A percentile compares a stretch with the other conserved stretches of the same genome.
phyloP scores from a whole-genome alignment of 768 basidiomycete species.

The Coprinellus aureogranulatus region DNA sequence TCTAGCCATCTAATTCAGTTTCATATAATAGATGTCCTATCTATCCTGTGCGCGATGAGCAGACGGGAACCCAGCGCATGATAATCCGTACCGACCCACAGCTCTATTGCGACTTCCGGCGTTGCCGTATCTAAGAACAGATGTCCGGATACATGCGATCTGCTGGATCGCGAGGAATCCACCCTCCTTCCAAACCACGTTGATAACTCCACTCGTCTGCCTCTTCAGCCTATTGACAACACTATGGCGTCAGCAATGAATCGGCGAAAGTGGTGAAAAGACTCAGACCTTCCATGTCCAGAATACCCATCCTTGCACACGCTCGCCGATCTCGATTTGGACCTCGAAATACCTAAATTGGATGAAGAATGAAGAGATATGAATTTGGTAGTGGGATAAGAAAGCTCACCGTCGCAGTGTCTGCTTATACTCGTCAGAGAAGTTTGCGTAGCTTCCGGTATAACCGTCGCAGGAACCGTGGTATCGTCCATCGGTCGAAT shows the following conservation, averaged over 20 bases:
- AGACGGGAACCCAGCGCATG: not conserved
- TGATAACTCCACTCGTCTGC: slow-evolving; percentile 78
- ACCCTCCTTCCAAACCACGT: slow-evolving; percentile 69
- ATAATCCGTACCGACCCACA: not conserved
- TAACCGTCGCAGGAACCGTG: slow-evolving; percentile 62
- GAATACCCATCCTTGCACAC: slow-evolving; percentile 67
- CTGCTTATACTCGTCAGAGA: slow-evolving; percentile 60
- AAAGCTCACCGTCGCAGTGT: slow-evolving; percentile 56
- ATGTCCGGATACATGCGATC: slow-evolving; percentile 62
- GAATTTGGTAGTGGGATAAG: not conserved
- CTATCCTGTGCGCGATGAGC: not conserved
- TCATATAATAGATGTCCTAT: too few relatives aligned
- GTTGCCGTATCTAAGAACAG: slow-evolving; percentile 32
- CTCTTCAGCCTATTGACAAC: slow-evolving; percentile 48
- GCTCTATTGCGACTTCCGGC: not conserved
- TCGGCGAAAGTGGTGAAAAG: not conserved
- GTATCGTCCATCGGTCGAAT: slow-evolving; percentile 32
- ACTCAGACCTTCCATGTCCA: slow-evolving; percentile 74
- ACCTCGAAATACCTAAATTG: slow-evolving; percentile 69
- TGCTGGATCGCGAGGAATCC: slow-evolving; percentile 74
- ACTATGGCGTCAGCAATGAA: not conserved
- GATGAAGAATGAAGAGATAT: not conserved
- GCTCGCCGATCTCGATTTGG: slow-evolving; percentile 73
- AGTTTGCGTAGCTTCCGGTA: slow-evolving; percentile 58
- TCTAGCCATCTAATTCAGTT: too few relatives aligned